These are phyloP conservation scores for Periglandula ipomoeae DNA, from an alignment of 2,329 filamentous ascomycete genomes.

Conservation along the genomic window DNA sequence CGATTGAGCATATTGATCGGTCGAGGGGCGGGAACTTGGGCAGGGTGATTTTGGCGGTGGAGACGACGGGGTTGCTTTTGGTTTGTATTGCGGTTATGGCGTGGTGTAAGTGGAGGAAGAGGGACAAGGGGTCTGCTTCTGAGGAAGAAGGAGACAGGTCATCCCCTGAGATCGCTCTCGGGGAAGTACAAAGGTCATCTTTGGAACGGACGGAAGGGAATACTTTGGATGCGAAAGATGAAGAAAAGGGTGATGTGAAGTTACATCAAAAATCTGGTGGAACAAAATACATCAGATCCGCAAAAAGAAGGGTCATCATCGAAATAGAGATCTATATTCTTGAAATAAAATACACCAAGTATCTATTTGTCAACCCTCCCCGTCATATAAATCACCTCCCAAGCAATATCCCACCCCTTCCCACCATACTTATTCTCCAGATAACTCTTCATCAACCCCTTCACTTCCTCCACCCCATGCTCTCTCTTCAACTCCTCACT, in stretches of 20 bases:
- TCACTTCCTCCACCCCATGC: slow-evolving; percentile 28
- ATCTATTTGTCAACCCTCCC: no score
- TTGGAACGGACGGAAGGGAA: neutral
- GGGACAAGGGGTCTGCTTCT: neutral
- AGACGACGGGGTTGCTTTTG: slow-evolving; percentile 10
- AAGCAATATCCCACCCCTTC: neutral
- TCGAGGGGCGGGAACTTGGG: slow-evolving; percentile 6
- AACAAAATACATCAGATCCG: neutral
- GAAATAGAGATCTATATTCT: neutral
- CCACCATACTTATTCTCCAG: slow-evolving; percentile 30
- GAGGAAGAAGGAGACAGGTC: no score
- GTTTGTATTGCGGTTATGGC: slow-evolving; percentile 8
- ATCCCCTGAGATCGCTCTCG: neutral
- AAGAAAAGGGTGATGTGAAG: neutral
- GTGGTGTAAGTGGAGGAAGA: slow-evolving; percentile 7
- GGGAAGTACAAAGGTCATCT: neutral
- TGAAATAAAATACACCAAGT: neutral
- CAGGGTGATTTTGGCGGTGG: slow-evolving; percentile 9
- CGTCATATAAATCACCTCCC: neutral
- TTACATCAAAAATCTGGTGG: neutral
- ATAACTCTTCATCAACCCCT: slow-evolving; percentile 23
- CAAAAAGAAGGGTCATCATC: neutral
- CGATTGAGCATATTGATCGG: slow-evolving; percentile 20
- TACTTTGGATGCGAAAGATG: neutral
- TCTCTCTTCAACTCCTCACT: slow-evolving; percentile 27